Evolutionary conservation across 2,329 filamentous ascomycete genomes (phyloP).

Genomic region (Sporothrix curviconia): DNA sequence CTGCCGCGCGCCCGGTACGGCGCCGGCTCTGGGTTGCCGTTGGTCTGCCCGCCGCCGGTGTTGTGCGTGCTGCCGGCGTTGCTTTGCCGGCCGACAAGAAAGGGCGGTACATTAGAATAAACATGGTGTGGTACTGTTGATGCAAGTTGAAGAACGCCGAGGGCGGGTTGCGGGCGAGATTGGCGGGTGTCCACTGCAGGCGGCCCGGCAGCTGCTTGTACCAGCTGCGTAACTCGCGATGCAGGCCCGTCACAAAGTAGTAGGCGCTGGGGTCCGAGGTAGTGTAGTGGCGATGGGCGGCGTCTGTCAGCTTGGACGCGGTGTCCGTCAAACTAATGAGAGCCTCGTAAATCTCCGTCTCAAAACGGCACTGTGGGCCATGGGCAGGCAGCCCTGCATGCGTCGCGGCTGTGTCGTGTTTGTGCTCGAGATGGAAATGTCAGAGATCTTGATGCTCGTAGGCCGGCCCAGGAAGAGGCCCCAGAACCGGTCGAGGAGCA

Average conservation of each 20-base stretch:
- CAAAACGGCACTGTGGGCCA: slow-evolving; percentile 12
- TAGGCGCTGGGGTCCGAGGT: slow-evolving; percentile 14
- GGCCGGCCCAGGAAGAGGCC: slow-evolving; percentile 19
- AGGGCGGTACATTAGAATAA: slow-evolving; percentile 12
- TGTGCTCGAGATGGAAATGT: slow-evolving; percentile 17
- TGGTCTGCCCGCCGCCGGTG: background rate
- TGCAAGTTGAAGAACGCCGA: slow-evolving; percentile 11
- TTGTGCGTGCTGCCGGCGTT: slow-evolving; percentile 4
- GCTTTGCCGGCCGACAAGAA: slow-evolving; percentile 12
- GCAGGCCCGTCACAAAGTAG: slow-evolving; percentile 15
- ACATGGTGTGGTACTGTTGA: slow-evolving; percentile 14
- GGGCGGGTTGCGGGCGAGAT: slow-evolving; percentile 19
- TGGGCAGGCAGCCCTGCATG: slow-evolving; percentile 10
- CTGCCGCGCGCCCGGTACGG: background rate
- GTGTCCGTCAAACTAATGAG: slow-evolving; percentile 17
- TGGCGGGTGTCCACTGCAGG: slow-evolving; percentile 27
- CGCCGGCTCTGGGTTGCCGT: background rate
- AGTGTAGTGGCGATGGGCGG: slow-evolving; percentile 10
- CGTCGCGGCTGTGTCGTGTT: slow-evolving; percentile 5
- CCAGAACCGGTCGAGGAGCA: slow-evolving; percentile 17
- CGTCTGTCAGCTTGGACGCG: slow-evolving; percentile 13
- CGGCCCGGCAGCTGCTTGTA: slow-evolving; percentile 10
- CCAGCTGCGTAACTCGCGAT: slow-evolving; percentile 16
- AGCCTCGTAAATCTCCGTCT: slow-evolving; percentile 18
- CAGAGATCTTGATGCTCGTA: slow-evolving; percentile 19